These are phyloP conservation scores for Apium graveolens DNA, from an alignment of 129 eudicot species.

Conservation along the genomic window DNA sequence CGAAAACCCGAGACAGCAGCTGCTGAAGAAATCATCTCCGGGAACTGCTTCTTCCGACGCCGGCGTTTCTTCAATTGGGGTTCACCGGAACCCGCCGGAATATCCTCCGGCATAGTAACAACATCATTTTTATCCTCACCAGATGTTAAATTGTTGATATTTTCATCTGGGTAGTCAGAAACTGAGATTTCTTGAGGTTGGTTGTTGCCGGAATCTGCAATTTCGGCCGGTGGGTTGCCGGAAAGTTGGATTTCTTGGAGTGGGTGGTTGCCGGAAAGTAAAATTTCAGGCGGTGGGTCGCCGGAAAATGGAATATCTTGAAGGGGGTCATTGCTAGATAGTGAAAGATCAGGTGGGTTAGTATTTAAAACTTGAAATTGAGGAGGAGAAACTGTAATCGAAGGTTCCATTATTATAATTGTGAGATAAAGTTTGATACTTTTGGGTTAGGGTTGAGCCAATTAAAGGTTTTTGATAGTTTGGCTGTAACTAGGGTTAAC, in stretches of 20 bases:
- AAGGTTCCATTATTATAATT: not conserved
- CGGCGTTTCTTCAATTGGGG: slow-evolving; percentile 57
- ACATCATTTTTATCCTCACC: not conserved
- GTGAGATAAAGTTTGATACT: not conserved
- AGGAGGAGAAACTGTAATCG: not conserved
- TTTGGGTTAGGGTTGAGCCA: not conserved
- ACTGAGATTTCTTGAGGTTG: not conserved
- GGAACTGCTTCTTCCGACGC: slow-evolving; percentile 69
- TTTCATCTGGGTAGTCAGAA: not conserved
- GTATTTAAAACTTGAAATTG: not conserved
- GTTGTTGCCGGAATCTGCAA: not conserved
- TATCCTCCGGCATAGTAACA: not conserved
- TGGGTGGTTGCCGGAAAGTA: not conserved
- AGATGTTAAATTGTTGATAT: not conserved
- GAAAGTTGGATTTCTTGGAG: not conserved
- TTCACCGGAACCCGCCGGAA: slow-evolving; percentile 4
- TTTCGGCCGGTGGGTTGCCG: not conserved
- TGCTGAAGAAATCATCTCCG: slow-evolving; percentile 62
- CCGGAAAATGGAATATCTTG: not conserved
- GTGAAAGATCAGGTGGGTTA: not conserved
- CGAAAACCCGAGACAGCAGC: slow-evolving; percentile 54
- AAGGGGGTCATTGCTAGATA: not conserved
- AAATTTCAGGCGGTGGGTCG: not conserved
- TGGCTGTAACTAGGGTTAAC: not conserved
- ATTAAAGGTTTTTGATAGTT: not conserved